Percentiles rank a stretch among this genome's conserved stretches.
phyloP scores from a whole-genome alignment of 2,329 filamentous ascomycete genomes.

The Monosporascus sp. region DNA sequence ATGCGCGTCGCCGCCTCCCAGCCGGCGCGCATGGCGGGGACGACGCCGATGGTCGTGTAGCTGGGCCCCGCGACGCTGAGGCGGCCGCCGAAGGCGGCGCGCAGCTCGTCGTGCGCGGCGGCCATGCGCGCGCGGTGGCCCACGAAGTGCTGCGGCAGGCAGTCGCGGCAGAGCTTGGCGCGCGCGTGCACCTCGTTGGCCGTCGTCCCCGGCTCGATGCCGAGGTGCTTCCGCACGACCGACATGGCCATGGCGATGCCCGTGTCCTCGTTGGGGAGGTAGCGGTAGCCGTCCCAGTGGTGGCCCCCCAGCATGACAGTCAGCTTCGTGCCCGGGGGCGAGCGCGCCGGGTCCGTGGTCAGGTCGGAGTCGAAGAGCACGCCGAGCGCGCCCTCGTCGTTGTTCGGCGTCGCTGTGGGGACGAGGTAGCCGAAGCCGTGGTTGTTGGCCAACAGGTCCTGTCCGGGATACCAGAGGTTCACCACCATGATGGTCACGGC shows the following conservation, averaged over 20 bases:
- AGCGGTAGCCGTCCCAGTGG: conserved; percentile 67
- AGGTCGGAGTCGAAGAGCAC: conserved; percentile 85
- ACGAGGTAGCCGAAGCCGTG: conserved; percentile 89
- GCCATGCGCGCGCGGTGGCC: conserved; percentile 65
- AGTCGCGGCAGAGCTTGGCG: conserved; percentile 57
- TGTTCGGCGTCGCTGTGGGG: conserved; percentile 68
- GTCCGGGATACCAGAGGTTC: conserved; percentile 74
- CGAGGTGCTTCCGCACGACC: conserved; percentile 68
- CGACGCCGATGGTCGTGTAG: conserved; percentile 46
- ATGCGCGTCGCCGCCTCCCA: conserved; percentile 36
- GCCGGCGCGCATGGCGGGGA: conserved; percentile 46
- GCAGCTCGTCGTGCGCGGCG: conserved; percentile 49
- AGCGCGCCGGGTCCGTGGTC: not conserved
- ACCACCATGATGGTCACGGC: conserved; percentile 85
- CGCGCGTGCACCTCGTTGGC: conserved; percentile 55
- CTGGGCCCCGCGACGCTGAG: conserved; percentile 59
- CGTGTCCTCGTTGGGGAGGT: conserved; percentile 57
- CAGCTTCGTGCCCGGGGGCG: conserved; percentile 65
- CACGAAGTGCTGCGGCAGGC: conserved; percentile 86
- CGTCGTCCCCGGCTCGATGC: conserved; percentile 50
- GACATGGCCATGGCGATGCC: conserved; percentile 64
- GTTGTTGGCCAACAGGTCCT: conserved; percentile 53
- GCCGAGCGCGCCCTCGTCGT: conserved; percentile 78
- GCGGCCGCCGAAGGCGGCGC: conserved; percentile 50
- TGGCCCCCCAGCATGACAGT: conserved; percentile 95